Evolutionary conservation across 306 rosid species (phyloP).

Genomic region (Clitoria ternatea): DNA sequence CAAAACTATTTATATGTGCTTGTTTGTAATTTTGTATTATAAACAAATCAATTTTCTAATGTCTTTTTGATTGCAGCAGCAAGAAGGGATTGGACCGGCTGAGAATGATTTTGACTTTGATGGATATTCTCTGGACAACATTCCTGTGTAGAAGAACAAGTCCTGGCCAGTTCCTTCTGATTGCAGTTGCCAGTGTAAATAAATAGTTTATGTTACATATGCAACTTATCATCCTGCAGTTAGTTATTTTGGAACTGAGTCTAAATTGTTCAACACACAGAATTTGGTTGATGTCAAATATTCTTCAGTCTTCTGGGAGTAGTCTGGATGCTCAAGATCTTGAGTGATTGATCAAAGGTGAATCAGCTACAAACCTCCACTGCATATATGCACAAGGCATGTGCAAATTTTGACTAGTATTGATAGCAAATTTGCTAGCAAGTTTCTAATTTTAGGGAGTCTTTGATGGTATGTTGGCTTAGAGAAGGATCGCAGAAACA

Average conservation of each 20-base stretch:
- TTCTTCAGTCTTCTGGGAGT: slow-evolving; percentile 39
- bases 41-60: neutral
- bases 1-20: neutral
- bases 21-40: neutral
- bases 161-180: slow-evolving; percentile 23
- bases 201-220: slow-evolving; percentile 53
- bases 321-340: slow-evolving; percentile 33
- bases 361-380: slow-evolving; percentile 28
- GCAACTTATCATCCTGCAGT: slow-evolving; percentile 44
- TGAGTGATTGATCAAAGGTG: slow-evolving; percentile 20
- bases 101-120: slow-evolving; percentile 84
- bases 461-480: slow-evolving; percentile 41
- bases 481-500: slow-evolving; percentile 44
- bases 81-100: slow-evolving; percentile 57
- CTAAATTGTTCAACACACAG: slow-evolving; percentile 33
- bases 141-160: slow-evolving; percentile 70
- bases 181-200: slow-evolving; percentile 62
- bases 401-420: slow-evolving; percentile 59
- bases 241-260: slow-evolving; percentile 27
- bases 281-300: slow-evolving; percentile 35
- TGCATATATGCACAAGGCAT: slow-evolving; percentile 54
- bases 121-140: slow-evolving; percentile 79
- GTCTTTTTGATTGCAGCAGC: slow-evolving; percentile 47
- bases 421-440: slow-evolving; percentile 48
- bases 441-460: slow-evolving; percentile 53